Evolutionary conservation across 352 stramenopile genomes (phyloP).

Genomic region (Phytophthora constricta): DNA sequence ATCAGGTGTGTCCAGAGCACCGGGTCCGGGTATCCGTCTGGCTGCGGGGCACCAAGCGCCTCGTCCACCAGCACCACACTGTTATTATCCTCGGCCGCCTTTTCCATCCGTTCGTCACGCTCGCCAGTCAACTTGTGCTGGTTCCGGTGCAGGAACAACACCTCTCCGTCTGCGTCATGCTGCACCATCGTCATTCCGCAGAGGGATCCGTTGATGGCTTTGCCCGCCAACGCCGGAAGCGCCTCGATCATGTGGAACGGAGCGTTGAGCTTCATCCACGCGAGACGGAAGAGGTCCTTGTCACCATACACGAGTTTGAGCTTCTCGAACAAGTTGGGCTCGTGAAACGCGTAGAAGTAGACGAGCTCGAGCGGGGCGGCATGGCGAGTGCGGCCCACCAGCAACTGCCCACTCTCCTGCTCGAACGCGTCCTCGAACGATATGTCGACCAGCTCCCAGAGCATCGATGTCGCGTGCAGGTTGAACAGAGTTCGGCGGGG

Average conservation of each 20-base stretch:
- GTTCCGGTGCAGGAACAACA: conserved; percentile 55
- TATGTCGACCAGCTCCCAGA: conserved; percentile 52
- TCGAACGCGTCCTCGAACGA: conserved; percentile 59
- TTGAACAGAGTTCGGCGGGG: conserved; percentile 56
- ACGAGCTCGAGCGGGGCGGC: conserved; percentile 33
- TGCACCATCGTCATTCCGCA: conserved; percentile 54
- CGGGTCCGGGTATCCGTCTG: conserved; percentile 36
- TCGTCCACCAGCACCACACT: neutral
- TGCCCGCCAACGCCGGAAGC: conserved; percentile 34
- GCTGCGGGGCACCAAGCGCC: neutral
- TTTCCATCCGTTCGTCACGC: neutral
- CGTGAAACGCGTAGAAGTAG: conserved; percentile 44
- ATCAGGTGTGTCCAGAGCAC: conserved; percentile 66
- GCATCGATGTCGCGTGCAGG: conserved; percentile 44
- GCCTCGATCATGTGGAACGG: conserved; percentile 48
- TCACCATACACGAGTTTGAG: conserved; percentile 43
- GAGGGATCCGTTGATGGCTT: conserved; percentile 27
- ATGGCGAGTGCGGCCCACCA: conserved; percentile 42
- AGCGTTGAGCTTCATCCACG: conserved; percentile 45
- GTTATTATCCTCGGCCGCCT: neutral
- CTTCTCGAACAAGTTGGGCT: conserved; percentile 30
- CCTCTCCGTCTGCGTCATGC: conserved; percentile 30
- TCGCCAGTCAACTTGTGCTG: conserved; percentile 31
- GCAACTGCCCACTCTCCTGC: conserved; percentile 60
- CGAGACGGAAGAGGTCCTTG: conserved; percentile 60